Base-by-base conservation (phyloP, 2,329 filamentous ascomycete species). In the Neonectria hederae region DNA sequence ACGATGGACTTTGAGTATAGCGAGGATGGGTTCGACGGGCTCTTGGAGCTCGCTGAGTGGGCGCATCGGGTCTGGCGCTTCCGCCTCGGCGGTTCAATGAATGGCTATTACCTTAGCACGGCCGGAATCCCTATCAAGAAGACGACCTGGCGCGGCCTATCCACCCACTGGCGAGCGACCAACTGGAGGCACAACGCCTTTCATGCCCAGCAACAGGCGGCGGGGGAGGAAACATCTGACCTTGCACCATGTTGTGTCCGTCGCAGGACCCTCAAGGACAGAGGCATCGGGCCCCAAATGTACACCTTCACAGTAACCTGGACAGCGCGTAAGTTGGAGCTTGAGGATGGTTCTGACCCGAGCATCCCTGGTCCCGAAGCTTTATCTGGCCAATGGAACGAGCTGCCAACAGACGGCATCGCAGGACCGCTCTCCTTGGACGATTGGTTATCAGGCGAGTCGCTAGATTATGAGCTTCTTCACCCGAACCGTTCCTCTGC, bases 11-110 rank as follows among this genome's bases (percentile, higher is more conserved):
- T 67, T 38, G 65, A 67, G 21, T 42, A 65, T 14, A 60, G 32
- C 17, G 65, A 67, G 8, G 35, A 63, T 8, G 46, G 38, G 5
- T 59, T 65, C 4, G 2, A 40, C 6, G 35, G 8, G 24, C 42
- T 65, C 10, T 28, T 54, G 21, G 42, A 60, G 7, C 52, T 65
- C 7, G 52, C 59, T 4, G 48, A 65, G 48, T 65, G 65, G 65
- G 65, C 63, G 4, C 65, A 67, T n/a, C 59, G 59, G 6, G 65
- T 65, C 24, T 67, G 65, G 65, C 56, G 54, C 4, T 67, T 67
- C 30, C 63, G 65, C 17, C 59, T 67, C 5, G 63, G 59, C 8
- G 65, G 65, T 9, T 30, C 58, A 13, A 65, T 65, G 63, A 60
- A 67, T 35, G 63, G 65, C 1, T 63, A 63, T 19, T 65, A 67